These are phyloP conservation scores for Clonostachys rhizophaga DNA, from an alignment of 2,329 filamentous ascomycete genomes.

Conservation along the genomic window DNA sequence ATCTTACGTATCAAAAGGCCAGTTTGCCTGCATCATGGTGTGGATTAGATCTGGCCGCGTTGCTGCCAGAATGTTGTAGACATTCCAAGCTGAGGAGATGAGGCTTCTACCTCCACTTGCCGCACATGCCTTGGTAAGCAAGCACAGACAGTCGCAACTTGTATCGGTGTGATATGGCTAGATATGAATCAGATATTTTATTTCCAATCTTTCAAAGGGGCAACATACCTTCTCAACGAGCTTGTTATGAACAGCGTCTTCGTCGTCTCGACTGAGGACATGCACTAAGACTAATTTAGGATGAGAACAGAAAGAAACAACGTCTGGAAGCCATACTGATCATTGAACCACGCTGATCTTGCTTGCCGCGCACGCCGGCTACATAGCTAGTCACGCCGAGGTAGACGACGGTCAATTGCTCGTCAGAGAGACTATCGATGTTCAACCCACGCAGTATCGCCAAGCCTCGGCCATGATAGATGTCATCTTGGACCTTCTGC, in stretches of 20 bases:
- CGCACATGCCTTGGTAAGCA: neutral
- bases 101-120: neutral
- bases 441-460: conserved; percentile 1
- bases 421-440: neutral
- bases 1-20: conserved; percentile 24
- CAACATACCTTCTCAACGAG: neutral
- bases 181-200: neutral
- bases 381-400: conserved; percentile 1
- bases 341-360: neutral
- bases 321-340: neutral
- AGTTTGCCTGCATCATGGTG: conserved; percentile 43
- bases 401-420: neutral
- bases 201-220: neutral
- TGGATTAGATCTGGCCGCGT: conserved; percentile 56
- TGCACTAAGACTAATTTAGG: neutral
- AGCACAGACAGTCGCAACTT: neutral
- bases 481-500: neutral
- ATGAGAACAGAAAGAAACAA: neutral
- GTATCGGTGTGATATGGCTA: neutral
- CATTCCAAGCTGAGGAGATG: conserved; percentile 33
- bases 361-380: neutral
- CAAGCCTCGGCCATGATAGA: conserved; percentile 1
- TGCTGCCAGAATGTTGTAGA: conserved; percentile 59
- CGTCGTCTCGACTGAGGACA: neutral
- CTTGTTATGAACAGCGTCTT: neutral